Percentiles rank a stretch among this genome's conserved stretches.
phyloP scores from a whole-genome alignment of 805 yeast species.

The Candida pseudofarinosa region DNA sequence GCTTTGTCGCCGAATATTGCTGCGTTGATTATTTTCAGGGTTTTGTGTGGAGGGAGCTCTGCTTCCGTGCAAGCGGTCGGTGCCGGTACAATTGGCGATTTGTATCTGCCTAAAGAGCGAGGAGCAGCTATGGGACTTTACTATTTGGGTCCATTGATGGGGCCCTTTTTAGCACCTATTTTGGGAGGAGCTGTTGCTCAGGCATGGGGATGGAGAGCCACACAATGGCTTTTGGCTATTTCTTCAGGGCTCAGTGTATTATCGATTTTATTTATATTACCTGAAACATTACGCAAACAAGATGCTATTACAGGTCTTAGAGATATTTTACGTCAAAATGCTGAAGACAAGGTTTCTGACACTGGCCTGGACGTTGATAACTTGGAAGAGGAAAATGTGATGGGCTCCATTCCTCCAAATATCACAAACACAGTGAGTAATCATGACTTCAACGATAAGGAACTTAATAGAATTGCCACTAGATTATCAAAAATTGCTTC shows the following conservation, averaged over 20 bases:
- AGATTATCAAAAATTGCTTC: conserved; percentile 25
- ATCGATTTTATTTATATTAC: conserved; percentile 53
- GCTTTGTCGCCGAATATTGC: conserved; percentile 60
- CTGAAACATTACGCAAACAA: conserved; percentile 72
- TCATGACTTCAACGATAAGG: conserved; percentile 11
- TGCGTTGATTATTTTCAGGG: conserved; percentile 63
- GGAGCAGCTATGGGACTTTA: conserved; percentile 78
- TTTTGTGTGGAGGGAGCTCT: conserved; percentile 73
- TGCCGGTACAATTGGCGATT: conserved; percentile 81
- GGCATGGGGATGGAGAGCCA: conserved; percentile 83
- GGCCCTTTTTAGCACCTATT: conserved; percentile 78
- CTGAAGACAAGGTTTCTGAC: conserved; percentile 4
- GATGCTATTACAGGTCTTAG: conserved; percentile 56
- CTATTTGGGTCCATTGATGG: conserved; percentile 77
- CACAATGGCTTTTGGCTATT: conserved; percentile 80
- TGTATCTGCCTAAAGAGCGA: conserved; percentile 61
- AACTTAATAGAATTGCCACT: conserved; percentile 30
- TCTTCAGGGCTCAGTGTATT: conserved; percentile 53
- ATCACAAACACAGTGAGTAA: conserved; percentile 3
- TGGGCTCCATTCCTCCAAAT: not conserved
- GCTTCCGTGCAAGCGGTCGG: conserved; percentile 88
- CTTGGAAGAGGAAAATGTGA: not conserved
- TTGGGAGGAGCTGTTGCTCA: conserved; percentile 69
- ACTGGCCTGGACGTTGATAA: not conserved
- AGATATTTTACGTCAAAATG: conserved; percentile 27